Conservation (phyloP, 495 filamentous ascomycete species). For the Endocarpon pusillum region DNA sequence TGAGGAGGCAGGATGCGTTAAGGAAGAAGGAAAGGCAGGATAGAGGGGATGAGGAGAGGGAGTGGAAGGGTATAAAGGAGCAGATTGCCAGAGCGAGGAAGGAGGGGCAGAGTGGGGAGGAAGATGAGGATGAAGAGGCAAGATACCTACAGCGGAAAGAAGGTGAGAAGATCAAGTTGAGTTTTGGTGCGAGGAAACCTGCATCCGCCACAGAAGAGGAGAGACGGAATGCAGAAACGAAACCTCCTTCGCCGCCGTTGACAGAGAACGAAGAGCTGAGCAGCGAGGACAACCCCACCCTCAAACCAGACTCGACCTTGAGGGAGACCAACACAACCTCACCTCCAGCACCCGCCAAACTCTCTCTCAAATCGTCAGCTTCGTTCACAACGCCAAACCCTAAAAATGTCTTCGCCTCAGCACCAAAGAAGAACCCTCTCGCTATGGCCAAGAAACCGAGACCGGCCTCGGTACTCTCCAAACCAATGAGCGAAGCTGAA, state of each 20-base stretch:
- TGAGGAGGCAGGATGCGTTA: conserved; percentile 62
- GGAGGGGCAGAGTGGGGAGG: conserved; percentile 24
- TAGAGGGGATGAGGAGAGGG: conserved; percentile 76
- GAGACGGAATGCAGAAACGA: conserved; percentile 15
- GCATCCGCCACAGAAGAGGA: too few species aligned
- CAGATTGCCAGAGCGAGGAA: conserved; percentile 59
- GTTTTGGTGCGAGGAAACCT: conserved; percentile 38
- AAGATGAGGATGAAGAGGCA: conserved; percentile 28
- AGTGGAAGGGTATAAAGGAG: conserved; percentile 58
- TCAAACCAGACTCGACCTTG: conserved; percentile 10
- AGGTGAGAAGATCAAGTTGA: conserved; percentile 70
- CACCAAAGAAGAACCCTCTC: conserved; percentile 42
- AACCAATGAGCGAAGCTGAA: conserved; percentile 74
- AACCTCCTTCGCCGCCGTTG: conserved; percentile 14
- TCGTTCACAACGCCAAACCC: conserved; percentile 26
- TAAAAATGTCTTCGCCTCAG: conserved; percentile 69
- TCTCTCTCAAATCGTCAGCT: conserved; percentile 9
- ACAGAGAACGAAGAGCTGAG: conserved; percentile 1
- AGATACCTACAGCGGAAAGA: conserved; percentile 47
- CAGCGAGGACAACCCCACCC: conserved; percentile 5
- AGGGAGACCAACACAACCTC: conserved; percentile 10
- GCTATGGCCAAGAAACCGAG: conserved; percentile 39
- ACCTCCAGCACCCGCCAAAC: conserved; percentile 11
- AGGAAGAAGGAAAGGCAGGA: conserved; percentile 70
- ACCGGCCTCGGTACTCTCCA: conserved; percentile 41